phyloP scores from a whole-genome alignment of 2,329 filamentous ascomycete species.

The Cladosporium sp. region DNA sequence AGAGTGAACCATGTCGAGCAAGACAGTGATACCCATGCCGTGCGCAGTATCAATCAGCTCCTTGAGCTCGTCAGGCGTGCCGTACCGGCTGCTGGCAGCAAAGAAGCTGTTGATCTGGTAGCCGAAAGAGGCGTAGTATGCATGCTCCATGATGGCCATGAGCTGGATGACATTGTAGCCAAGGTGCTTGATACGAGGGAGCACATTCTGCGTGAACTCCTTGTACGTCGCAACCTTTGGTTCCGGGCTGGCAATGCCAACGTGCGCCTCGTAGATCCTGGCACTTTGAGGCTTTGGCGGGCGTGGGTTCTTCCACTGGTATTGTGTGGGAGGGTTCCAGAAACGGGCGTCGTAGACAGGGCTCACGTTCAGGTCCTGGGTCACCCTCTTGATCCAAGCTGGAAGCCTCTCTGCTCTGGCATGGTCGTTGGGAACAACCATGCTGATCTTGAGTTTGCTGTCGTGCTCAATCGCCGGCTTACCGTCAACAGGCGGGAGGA shows the following conservation, averaged over 20 bases:
- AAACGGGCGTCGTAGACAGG: conserved; percentile 93
- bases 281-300: conserved; percentile 80
- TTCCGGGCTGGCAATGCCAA: conserved; percentile 93
- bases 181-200: conserved; percentile 82
- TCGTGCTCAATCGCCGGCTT: conserved; percentile 81
- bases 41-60: conserved; percentile 96
- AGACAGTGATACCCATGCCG: conserved; percentile 80
- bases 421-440: conserved; percentile 74
- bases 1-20: conserved; percentile 95
- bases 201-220: conserved; percentile 89
- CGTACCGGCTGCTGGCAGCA: conserved; percentile 92
- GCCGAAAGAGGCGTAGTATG: conserved; percentile 98
- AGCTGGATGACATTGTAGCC: conserved; percentile 98
- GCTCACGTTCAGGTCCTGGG: conserved; percentile 84
- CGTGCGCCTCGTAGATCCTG: conserved; percentile 98
- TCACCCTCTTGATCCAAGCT: conserved; percentile 96
- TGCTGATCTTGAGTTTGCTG: conserved; percentile 89
- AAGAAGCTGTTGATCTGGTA: conserved; percentile 99
- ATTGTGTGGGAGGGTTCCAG: conserved; percentile 91
- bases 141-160: conserved; percentile 99
- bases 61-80: conserved; percentile 88
- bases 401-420: conserved; percentile 78
- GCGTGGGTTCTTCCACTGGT: conserved; percentile 76
- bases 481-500: conserved; percentile 70
- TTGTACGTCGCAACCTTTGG: conserved; percentile 89